These are phyloP conservation scores for Nothopassalora personata DNA, from an alignment of 2,329 filamentous ascomycete genomes.

Conservation along the genomic window DNA sequence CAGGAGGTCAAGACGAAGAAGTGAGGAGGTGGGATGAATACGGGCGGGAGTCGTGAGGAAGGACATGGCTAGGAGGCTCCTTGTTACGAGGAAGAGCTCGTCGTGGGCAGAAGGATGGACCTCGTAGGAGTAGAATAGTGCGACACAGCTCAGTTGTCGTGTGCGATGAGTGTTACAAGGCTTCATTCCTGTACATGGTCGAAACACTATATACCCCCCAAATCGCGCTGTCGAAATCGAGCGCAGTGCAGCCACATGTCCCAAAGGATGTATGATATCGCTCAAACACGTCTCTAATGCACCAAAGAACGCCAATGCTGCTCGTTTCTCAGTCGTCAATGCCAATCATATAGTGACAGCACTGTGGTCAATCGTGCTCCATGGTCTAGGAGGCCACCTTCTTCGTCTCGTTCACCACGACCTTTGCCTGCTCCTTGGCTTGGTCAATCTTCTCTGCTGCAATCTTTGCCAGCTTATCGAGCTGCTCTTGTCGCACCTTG, in stretches of 20 bases:
- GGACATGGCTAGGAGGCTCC: neutral
- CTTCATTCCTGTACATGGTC: conserved; percentile 24
- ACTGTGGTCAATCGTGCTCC: neutral
- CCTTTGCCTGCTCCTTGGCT: conserved; percentile 23
- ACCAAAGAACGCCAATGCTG: conserved; percentile 10
- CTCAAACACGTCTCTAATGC: conserved; percentile 4
- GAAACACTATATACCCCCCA: conserved; percentile 22
- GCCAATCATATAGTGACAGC: neutral
- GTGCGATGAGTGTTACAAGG: neutral
- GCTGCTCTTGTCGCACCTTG: conserved; percentile 62
- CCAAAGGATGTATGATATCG: conserved; percentile 2
- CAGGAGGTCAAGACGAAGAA: conserved; percentile 64
- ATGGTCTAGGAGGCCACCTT: neutral
- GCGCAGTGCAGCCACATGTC: neutral
- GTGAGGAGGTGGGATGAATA: conserved; percentile 32
- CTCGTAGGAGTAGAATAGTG: too few species aligned
- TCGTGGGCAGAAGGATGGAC: neutral
- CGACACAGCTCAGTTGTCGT: neutral
- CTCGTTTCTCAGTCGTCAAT: neutral
- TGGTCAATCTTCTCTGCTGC: conserved; percentile 56
- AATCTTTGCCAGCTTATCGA: conserved; percentile 61
- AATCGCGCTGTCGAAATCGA: conserved; percentile 1
- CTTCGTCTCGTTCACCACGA: neutral
- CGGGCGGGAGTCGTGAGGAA: neutral
- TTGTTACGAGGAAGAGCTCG: neutral